These are phyloP conservation scores for Barnettozyma sp. DNA, from an alignment of 805 yeast genomes.

Conservation along the genomic window DNA sequence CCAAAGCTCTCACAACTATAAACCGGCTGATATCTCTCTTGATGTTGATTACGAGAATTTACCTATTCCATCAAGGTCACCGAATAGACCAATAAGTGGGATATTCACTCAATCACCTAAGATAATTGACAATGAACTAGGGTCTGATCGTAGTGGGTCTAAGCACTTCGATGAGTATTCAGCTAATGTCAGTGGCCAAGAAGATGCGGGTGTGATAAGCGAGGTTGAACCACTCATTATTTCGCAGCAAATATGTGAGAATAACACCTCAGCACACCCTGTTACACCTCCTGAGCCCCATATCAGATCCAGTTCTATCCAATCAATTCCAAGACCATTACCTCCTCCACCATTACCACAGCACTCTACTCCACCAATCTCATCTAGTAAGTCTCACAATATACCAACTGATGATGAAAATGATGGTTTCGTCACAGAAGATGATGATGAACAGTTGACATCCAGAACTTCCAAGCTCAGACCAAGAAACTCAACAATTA, in stretches of 20 bases:
- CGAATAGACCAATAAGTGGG: conserved; percentile 23
- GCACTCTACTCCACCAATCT: conserved; percentile 14
- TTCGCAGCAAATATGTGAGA: too few species aligned
- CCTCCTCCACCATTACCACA: conserved; percentile 27
- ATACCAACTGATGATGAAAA: not conserved
- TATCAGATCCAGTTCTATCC: conserved; percentile 1
- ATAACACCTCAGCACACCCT: too few species aligned
- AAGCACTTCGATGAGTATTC: too few species aligned
- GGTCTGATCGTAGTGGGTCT: too few species aligned
- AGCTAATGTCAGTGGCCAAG: too few species aligned
- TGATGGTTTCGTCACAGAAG: conserved; percentile 25
- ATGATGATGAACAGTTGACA: conserved; percentile 14
- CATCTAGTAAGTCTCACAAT: conserved; percentile 7
- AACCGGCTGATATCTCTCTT: not conserved
- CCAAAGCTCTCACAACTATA: not conserved
- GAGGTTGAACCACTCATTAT: too few species aligned
- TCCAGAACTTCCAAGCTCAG: not conserved
- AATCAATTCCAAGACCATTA: conserved; percentile 19
- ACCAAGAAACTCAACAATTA: conserved; percentile 4
- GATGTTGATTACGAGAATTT: conserved; percentile 4
- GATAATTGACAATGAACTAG: conserved; percentile 3
- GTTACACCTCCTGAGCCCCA: not conserved
- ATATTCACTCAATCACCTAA: too few species aligned
- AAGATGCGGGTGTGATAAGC: too few species aligned
- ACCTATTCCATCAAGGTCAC: conserved; percentile 25